phyloP scores from a whole-genome alignment of 2,329 filamentous ascomycete species.

The Verruconis gallopava region DNA sequence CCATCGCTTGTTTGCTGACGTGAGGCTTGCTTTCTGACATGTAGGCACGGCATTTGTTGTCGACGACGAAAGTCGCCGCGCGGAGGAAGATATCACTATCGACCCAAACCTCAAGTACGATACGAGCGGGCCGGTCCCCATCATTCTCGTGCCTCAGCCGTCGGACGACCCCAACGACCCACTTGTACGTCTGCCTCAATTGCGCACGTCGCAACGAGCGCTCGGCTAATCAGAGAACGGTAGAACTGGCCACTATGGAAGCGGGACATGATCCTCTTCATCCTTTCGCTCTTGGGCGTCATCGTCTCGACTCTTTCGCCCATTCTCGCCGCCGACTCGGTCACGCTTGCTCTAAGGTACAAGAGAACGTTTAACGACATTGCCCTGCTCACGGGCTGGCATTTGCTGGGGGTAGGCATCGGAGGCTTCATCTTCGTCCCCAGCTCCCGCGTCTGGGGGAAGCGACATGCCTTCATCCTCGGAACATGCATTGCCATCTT shows the following conservation, averaged over 20 bases:
- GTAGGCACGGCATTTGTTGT: constrained; percentile 31
- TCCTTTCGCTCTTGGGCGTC: constrained; percentile 68
- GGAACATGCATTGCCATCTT: constrained; percentile 61
- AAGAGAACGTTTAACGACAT: constrained; percentile 55
- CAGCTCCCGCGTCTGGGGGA: constrained; percentile 81
- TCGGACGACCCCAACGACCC: constrained; percentile 86
- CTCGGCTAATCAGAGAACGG: constrained; percentile 7
- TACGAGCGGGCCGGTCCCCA: constrained; percentile 48
- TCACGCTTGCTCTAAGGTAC: constrained; percentile 61
- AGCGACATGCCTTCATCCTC: constrained; percentile 73
- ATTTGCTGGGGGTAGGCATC: constrained; percentile 68
- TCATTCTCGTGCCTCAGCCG: constrained; percentile 82
- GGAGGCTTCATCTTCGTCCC: constrained; percentile 79
- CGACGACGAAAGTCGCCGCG: constrained; percentile 16
- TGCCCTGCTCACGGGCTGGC: constrained; percentile 76
- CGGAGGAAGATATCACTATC: constrained; percentile 18
- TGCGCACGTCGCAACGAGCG: background rate
- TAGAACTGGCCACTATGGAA: constrained; percentile 79
- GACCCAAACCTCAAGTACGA: constrained; percentile 56
- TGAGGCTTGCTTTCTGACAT: too few relatives aligned
- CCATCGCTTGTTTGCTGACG: too few relatives aligned
- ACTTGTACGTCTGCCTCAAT: constrained; percentile 37
- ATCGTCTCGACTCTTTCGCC: constrained; percentile 76
- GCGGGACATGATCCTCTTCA: constrained; percentile 65
- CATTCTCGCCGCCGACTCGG: constrained; percentile 76